Conservation (phyloP, 352 stramenopile species). For the Globisporangium perplexum region DNA sequence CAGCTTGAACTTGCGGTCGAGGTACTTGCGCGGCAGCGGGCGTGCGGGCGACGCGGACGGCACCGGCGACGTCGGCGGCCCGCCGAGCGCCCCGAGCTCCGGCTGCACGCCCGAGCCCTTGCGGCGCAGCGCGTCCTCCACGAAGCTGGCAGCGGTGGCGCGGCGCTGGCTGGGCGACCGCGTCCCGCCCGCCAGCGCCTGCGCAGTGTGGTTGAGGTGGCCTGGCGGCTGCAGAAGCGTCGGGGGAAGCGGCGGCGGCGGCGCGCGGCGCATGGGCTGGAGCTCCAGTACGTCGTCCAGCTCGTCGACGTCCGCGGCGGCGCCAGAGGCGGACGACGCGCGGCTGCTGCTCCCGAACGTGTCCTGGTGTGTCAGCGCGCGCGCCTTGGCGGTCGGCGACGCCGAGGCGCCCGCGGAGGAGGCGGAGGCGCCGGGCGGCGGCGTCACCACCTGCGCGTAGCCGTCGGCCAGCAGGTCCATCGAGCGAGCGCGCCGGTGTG, state of each 20-base stretch:
- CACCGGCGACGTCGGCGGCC: background rate
- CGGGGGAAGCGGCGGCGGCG: background rate
- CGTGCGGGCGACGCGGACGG: constrained; percentile 5
- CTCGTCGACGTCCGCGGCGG: constrained; percentile 13
- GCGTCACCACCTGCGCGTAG: constrained; percentile 37
- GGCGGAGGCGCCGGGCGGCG: constrained; percentile 26
- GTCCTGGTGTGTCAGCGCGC: constrained; percentile 16
- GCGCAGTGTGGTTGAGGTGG: background rate
- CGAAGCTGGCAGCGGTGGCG: constrained; percentile 10
- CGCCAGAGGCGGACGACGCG: constrained; percentile 6
- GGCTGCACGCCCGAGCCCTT: background rate
- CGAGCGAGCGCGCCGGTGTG: background rate
- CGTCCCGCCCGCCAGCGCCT: background rate
- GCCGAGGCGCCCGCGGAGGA: constrained; percentile 14
- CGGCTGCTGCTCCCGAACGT: constrained; percentile 34
- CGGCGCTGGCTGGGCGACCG: constrained; percentile 1
- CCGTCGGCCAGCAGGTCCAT: background rate
- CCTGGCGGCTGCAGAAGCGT: background rate
- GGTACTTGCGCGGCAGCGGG: constrained; percentile 29
- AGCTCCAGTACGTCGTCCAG: constrained; percentile 15
- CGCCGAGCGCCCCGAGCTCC: background rate
- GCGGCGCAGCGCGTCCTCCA: constrained; percentile 11
- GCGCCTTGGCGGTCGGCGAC: background rate
- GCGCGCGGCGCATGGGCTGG: constrained; percentile 5
- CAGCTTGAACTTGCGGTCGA: constrained; percentile 55